Evolutionary conservation across 495 filamentous ascomycete genomes (phyloP).

Genomic region (Tuber indicum): DNA sequence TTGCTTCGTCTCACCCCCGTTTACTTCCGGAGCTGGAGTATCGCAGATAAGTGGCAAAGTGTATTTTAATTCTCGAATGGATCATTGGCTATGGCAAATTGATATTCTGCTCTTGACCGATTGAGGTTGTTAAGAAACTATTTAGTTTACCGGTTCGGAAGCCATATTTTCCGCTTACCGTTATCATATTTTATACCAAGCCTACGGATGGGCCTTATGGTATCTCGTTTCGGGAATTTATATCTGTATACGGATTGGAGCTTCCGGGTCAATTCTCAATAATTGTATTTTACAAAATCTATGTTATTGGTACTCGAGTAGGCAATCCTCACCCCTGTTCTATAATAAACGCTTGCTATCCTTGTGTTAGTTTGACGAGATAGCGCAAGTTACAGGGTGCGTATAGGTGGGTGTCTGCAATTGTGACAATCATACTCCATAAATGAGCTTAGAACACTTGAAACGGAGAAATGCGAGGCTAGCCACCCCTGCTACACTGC

Average conservation of each 20-base stretch:
- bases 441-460: too few relatives aligned
- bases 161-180: background rate
- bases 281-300: background rate
- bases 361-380: too few relatives aligned
- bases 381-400: too few relatives aligned
- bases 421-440: too few relatives aligned
- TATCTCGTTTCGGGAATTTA: background rate
- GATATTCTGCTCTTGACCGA: background rate
- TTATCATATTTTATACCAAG: background rate
- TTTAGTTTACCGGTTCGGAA: background rate
- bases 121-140: background rate
- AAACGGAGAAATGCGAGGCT: too few relatives aligned
- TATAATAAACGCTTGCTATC: too few relatives aligned
- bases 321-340: too few relatives aligned
- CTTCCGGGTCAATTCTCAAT: background rate
- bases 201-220: background rate
- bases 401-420: too few relatives aligned
- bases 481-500: too few relatives aligned
- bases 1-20: constrained; percentile 37
- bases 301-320: background rate
- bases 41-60: background rate
- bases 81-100: background rate
- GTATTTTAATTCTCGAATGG: constrained; percentile 1
- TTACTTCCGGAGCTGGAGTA: constrained; percentile 7
- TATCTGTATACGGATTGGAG: background rate